Percentiles rank a stretch among this genome's conserved stretches.
Conservation (phyloP, 2,329 filamentous ascomycete species). For the Phialophora macrospora region DNA sequence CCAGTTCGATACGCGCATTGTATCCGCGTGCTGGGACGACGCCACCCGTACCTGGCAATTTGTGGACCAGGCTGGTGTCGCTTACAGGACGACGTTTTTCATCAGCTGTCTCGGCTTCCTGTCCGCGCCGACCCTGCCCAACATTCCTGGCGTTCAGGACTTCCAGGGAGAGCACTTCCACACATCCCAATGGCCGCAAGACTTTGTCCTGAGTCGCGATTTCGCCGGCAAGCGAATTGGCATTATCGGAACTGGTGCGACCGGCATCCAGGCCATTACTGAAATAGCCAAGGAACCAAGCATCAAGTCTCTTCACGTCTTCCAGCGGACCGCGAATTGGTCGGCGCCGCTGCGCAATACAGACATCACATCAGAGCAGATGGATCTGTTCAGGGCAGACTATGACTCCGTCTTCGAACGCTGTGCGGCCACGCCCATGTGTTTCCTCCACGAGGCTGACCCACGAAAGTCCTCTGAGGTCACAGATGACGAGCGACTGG, state of each 20-base stretch:
- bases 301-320: slow-evolving; percentile 55
- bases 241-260: slow-evolving; percentile 54
- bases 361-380: slow-evolving; percentile 54
- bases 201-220: slow-evolving; percentile 5
- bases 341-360: slow-evolving; percentile 64
- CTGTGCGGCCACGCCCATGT: slow-evolving; percentile 58
- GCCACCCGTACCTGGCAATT: slow-evolving; percentile 29
- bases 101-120: slow-evolving; percentile 32
- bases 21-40: slow-evolving; percentile 28
- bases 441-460: slow-evolving; percentile 63
- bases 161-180: slow-evolving; percentile 40
- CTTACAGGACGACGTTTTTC: slow-evolving; percentile 29
- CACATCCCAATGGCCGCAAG: slow-evolving; percentile 40
- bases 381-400: slow-evolving; percentile 45
- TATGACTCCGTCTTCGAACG: slow-evolving; percentile 26
- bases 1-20: slow-evolving; percentile 40
- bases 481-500: slow-evolving; percentile 43
- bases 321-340: slow-evolving; percentile 70
- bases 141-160: slow-evolving; percentile 38
- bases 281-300: slow-evolving; percentile 56
- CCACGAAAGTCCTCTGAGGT: slow-evolving; percentile 48
- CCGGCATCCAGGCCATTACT: slow-evolving; percentile 67
- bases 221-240: slow-evolving; percentile 48
- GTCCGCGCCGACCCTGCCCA: slow-evolving; percentile 37
- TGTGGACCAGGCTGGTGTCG: slow-evolving; percentile 19